Evolutionary conservation across 345 rosid genomes (phyloP), one percentile per base, ranked within the genome.

Genomic region (Camelina sativa): DNA sequence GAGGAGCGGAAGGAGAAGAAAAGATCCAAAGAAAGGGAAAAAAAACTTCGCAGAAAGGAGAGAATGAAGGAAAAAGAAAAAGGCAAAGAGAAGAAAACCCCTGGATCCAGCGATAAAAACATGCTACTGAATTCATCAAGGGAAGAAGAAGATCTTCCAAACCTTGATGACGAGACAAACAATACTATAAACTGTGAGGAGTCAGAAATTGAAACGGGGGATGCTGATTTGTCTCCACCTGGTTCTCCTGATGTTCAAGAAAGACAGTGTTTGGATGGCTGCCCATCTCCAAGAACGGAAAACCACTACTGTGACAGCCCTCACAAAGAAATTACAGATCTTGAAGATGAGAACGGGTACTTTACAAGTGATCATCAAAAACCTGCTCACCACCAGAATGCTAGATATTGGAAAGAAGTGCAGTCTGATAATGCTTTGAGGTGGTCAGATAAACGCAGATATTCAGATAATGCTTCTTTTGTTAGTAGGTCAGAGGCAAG

Each of bases 1-100:
- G 96, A 91, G 80, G 96, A 94, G 28, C 87, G 93, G 8, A 94
- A 84, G 77, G 97, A 88, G 84, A 84, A 91, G 79, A 89, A 85
- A 83, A 91, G 91, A 82, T 82, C 82, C 59, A 93, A 89, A 79
- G 98, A 93, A 79, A 86, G 91, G 79, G 97, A 92, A 83, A 95
- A 95, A 82, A 95, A 95, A 76, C 90, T 86, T 38, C 81, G 99
- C 47, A 92, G 97, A 81, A 95, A 90, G 84, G 97, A 95, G 86
- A 92, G 97, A 67, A 75, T 94, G 73, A 94, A 91, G 78, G 97
- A 84, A 51, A 95, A 92, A 78, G 99, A 92, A 77, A 90, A 84
- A 87, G 74, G 84, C 50, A 63, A 85, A 76, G 91, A 86, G 56
- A 84, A 82, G 68, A 84, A 75, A 66, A 46, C 56, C 71, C 72